Conservation (phyloP, 2,329 filamentous ascomycete species). For the Diaporthe ampelina region DNA sequence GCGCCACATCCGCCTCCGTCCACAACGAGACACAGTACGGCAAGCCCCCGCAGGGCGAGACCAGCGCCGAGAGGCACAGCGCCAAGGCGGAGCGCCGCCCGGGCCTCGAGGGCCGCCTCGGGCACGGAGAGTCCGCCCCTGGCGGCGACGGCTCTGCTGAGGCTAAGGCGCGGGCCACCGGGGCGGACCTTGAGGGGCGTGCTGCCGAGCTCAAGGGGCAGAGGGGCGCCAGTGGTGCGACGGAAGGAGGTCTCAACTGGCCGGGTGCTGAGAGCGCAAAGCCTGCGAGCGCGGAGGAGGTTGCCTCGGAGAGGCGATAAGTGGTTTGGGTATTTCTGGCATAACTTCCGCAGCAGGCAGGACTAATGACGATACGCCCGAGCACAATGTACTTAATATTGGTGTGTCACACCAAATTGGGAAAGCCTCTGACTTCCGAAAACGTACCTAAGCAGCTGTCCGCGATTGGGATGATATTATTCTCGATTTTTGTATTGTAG, state of each 20-base stretch:
- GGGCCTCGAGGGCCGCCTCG: slow-evolving; percentile 56
- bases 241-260: slow-evolving; percentile 41
- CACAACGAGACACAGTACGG: slow-evolving; percentile 58
- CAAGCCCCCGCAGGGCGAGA: slow-evolving; percentile 59
- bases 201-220: slow-evolving; percentile 40
- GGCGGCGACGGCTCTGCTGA: slow-evolving; percentile 47
- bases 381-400: not conserved
- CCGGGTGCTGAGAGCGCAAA: slow-evolving; percentile 40
- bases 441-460: not conserved
- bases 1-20: slow-evolving; percentile 61
- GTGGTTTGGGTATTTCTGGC: too few species aligned
- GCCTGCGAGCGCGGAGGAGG: slow-evolving; percentile 40
- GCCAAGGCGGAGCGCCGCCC: slow-evolving; percentile 53
- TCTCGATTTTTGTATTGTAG: too few species aligned
- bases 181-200: slow-evolving; percentile 47
- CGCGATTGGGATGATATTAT: not conserved
- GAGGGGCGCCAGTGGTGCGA: slow-evolving; percentile 36
- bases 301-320: slow-evolving; percentile 43
- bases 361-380: not conserved
- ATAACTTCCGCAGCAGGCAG: too few species aligned
- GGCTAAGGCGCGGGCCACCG: slow-evolving; percentile 46
- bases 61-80: slow-evolving; percentile 57
- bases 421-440: not conserved
- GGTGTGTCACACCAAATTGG: not conserved
- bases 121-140: slow-evolving; percentile 46